Conservation (phyloP, 176 grass and related monocot species). For the Oropetium thomaeum region DNA sequence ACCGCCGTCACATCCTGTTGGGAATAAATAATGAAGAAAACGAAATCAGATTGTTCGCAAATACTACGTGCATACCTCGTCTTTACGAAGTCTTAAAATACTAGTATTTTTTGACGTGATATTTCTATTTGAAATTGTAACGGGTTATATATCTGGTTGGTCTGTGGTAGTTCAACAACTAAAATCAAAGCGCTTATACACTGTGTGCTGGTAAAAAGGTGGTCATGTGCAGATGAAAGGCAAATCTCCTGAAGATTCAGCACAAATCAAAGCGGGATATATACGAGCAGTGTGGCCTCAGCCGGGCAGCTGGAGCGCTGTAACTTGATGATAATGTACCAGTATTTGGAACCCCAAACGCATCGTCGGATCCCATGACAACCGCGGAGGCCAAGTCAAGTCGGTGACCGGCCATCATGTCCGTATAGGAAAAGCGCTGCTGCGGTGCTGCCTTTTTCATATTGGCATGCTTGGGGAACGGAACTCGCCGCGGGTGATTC, state of each 20-base stretch:
- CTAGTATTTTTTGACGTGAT: background rate
- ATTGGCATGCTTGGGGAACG: background rate
- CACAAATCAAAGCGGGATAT: background rate
- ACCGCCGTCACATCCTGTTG: too few relatives aligned
- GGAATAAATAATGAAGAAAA: background rate
- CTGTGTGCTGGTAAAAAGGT: background rate
- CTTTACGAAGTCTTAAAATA: background rate
- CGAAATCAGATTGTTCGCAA: background rate
- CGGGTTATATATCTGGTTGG: background rate
- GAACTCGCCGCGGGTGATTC: background rate
- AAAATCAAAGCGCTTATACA: background rate
- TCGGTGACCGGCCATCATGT: background rate
- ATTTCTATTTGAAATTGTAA: background rate
- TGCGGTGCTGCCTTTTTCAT: background rate
- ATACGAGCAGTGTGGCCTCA: too few relatives aligned
- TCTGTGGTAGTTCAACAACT: background rate
- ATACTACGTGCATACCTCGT: background rate
- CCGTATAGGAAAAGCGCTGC: background rate
- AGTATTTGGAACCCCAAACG: background rate
- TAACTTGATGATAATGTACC: background rate
- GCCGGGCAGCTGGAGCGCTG: background rate
- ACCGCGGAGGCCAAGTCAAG: background rate
- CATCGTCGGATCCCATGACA: background rate
- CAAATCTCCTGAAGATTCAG: background rate
- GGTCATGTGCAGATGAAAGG: background rate